These are phyloP conservation scores for Babesia bigemina DNA, from an alignment of 169 alveolate genomes.

Conservation along the genomic window DNA sequence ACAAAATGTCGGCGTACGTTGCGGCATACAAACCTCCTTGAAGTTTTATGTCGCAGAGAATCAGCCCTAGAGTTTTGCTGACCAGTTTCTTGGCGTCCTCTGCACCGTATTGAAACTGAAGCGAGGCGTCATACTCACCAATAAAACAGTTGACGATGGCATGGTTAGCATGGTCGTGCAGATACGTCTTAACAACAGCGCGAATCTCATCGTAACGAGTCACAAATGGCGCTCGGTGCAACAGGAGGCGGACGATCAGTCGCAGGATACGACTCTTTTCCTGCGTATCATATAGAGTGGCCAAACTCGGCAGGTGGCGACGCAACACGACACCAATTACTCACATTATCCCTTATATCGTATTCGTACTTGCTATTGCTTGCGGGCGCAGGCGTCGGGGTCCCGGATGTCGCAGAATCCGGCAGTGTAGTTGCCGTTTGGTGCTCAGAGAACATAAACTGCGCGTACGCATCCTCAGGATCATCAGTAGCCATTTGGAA, in stretches of 20 bases:
- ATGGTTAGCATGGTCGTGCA: conserved; percentile 26
- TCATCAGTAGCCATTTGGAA: conserved; percentile 15
- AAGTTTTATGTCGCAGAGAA: conserved; percentile 40
- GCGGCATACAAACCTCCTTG: conserved; percentile 22
- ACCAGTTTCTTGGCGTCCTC: conserved; percentile 52
- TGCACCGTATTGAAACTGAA: not conserved
- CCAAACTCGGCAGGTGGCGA: not conserved
- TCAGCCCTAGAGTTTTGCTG: conserved; percentile 42
- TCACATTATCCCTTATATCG: conserved; percentile 5
- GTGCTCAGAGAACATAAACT: conserved; percentile 60
- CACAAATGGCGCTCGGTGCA: conserved; percentile 58
- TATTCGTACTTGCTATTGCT: not conserved
- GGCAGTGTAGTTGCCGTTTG: not conserved
- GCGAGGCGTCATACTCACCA: not conserved
- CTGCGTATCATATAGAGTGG: conserved; percentile 19
- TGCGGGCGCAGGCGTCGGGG: not conserved
- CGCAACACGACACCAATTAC: not conserved
- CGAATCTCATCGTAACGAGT: conserved; percentile 57
- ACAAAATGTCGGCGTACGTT: too few species aligned
- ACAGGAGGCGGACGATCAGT: conserved; percentile 34
- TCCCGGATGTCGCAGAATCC: not conserved
- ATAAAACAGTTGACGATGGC: conserved; percentile 17
- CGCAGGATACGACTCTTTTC: conserved; percentile 46
- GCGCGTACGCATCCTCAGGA: conserved; percentile 41
- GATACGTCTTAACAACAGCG: conserved; percentile 28